Percentiles rank a stretch among this genome's conserved stretches.
Evolutionary conservation across 2,329 filamentous ascomycete genomes (phyloP).

Genomic region (Dryadomyces quercivorus): DNA sequence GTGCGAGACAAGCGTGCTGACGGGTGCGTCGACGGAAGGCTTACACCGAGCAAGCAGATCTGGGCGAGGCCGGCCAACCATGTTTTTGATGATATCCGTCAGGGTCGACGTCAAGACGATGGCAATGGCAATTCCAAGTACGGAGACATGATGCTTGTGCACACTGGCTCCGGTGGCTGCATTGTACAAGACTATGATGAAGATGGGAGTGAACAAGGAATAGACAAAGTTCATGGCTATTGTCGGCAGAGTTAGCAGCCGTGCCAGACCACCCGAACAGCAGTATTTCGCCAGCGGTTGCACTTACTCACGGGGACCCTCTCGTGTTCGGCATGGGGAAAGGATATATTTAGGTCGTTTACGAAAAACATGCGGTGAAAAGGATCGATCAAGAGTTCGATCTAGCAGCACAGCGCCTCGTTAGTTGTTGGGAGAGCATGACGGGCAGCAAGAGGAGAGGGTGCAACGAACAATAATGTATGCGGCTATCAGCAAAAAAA

Average conservation of each 20-base stretch:
- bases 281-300: background rate
- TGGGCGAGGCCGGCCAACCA: constrained; percentile 55
- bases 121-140: constrained; percentile 69
- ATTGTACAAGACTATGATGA: constrained; percentile 54
- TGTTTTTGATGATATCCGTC: constrained; percentile 85
- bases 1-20: constrained; percentile 44
- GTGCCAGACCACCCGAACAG: no score
- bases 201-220: constrained; percentile 59
- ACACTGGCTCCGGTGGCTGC: constrained; percentile 45
- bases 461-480: constrained; percentile 45
- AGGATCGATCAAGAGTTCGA: constrained; percentile 60
- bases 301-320: constrained; percentile 64
- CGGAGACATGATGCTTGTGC: constrained; percentile 75
- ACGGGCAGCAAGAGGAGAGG: background rate
- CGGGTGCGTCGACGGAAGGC: constrained; percentile 40
- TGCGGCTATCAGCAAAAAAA: constrained; percentile 54
- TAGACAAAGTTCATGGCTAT: constrained; percentile 67
- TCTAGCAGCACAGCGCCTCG: constrained; percentile 24
- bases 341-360: constrained; percentile 72
- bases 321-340: constrained; percentile 73
- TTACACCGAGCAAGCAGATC: constrained; percentile 63
- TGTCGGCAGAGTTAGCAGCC: background rate
- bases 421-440: background rate
- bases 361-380: constrained; percentile 94
- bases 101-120: constrained; percentile 69